Conservation (phyloP, 202 grass and related monocot species). For the Saccharum hybrid region DNA sequence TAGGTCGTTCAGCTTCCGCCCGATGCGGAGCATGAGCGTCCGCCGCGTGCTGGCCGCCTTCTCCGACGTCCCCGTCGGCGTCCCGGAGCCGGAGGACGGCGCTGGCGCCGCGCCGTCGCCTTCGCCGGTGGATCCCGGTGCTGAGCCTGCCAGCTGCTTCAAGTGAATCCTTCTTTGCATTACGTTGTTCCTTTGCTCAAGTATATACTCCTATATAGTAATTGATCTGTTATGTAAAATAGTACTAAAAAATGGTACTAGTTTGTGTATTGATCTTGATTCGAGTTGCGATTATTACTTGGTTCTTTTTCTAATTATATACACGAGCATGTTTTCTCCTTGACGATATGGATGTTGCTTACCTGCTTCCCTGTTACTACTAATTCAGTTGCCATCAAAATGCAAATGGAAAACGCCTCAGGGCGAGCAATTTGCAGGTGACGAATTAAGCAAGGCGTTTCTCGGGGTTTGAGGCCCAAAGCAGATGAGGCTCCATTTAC, state of each 20-base stretch:
- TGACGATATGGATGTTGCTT: not conserved
- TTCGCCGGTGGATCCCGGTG: not conserved
- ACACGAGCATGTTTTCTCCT: not conserved
- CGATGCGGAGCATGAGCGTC: conserved; percentile 69
- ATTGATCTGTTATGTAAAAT: not conserved
- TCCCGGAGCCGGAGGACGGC: conserved; percentile 9
- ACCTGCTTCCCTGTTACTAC: too few species aligned
- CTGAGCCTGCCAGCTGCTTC: not conserved
- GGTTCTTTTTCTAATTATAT: too few species aligned
- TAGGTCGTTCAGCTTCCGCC: conserved; percentile 64
- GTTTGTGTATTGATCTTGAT: not conserved
- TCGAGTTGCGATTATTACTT: not conserved
- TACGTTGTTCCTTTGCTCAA: not conserved
- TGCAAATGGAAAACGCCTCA: too few species aligned
- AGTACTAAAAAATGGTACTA: not conserved
- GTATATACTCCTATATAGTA: not conserved
- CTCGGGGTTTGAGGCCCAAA: not conserved
- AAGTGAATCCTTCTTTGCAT: not conserved
- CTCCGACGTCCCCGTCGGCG: conserved; percentile 72
- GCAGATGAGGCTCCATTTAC: not conserved
- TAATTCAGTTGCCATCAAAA: too few species aligned
- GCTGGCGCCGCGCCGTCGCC: not conserved
- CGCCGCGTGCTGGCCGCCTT: conserved; percentile 57
- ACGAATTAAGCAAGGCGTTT: too few species aligned
- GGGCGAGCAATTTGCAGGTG: too few species aligned